Evolutionary conservation across 2,329 filamentous ascomycete genomes (phyloP).

Genomic region (Cercospora berteroae): DNA sequence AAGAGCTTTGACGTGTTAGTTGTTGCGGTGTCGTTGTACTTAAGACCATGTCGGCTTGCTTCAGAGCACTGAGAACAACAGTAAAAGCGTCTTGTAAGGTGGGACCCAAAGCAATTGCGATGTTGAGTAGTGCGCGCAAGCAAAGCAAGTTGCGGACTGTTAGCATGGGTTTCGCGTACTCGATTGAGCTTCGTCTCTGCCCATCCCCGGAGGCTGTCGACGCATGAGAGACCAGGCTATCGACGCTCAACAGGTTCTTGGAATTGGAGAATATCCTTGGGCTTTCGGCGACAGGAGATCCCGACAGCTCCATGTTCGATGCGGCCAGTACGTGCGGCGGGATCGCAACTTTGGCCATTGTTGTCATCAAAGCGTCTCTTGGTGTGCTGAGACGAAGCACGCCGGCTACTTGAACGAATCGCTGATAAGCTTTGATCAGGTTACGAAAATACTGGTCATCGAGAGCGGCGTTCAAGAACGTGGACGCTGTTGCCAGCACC

Average conservation of each 20-base stretch:
- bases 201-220: constrained; percentile 54
- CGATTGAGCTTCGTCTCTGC: constrained; percentile 59
- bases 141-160: constrained; percentile 90
- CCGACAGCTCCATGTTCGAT: constrained; percentile 34
- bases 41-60: constrained; percentile 87
- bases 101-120: constrained; percentile 90
- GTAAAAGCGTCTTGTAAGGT: constrained; percentile 82
- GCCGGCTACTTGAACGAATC: constrained; percentile 91
- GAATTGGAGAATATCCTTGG: constrained; percentile 67
- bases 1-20: constrained; percentile 25
- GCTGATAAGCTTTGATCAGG: constrained; percentile 88
- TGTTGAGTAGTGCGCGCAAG: constrained; percentile 83
- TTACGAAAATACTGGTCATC: constrained; percentile 93
- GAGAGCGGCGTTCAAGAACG: constrained; percentile 85
- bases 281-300: constrained; percentile 48
- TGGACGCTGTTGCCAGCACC: constrained; percentile 89
- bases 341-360: constrained; percentile 86
- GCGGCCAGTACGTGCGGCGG: constrained; percentile 66
- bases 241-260: constrained; percentile 70
- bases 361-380: constrained; percentile 90
- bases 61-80: constrained; percentile 86
- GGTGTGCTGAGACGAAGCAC: constrained; percentile 80
- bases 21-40: constrained; percentile 43
- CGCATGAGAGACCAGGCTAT: constrained; percentile 62
- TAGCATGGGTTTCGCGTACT: constrained; percentile 54